Percentiles rank a stretch among this genome's conserved stretches.
Evolutionary conservation across 768 basidiomycete genomes (phyloP).

Genomic region (Tephrocybe sp.): DNA sequence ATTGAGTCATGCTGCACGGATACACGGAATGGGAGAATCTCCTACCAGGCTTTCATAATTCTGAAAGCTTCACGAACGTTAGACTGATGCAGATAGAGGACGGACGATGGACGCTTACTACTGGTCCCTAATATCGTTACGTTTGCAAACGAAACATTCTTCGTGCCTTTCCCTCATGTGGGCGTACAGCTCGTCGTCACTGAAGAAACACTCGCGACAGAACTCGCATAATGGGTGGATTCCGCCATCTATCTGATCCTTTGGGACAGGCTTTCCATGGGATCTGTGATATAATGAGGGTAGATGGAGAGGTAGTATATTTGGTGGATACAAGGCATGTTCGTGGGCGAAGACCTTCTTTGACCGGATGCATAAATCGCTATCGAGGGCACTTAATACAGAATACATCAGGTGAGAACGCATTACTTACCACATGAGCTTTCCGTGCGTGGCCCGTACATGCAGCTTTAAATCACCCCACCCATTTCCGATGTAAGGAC

Average conservation of each 20-base stretch:
- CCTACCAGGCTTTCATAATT: constrained; percentile 76
- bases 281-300: constrained; percentile 61
- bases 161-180: constrained; percentile 96
- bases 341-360: constrained; percentile 98
- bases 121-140: constrained; percentile 74
- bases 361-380: constrained; percentile 82
- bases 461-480: constrained; percentile 93
- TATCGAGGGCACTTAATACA: constrained; percentile 27
- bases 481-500: constrained; percentile 80
- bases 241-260: constrained; percentile 68
- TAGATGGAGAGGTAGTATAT: constrained; percentile 64
- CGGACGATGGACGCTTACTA: constrained; percentile 59
- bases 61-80: constrained; percentile 55
- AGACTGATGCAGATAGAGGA: constrained; percentile 1
- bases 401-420: neutral
- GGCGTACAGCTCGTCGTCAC: constrained; percentile 89
- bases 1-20: too few species aligned
- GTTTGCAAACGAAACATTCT: constrained; percentile 94
- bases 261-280: constrained; percentile 36
- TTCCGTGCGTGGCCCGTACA: constrained; percentile 70
- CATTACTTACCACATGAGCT: constrained; percentile 73
- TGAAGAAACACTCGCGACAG: constrained; percentile 90
- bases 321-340: constrained; percentile 78
- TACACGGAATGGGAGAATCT: constrained; percentile 7
- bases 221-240: constrained; percentile 84